Percentiles rank a stretch among this genome's conserved stretches.
Conservation (phyloP, 768 basidiomycete genomes). For the Wakefieldia striispora region DNA sequence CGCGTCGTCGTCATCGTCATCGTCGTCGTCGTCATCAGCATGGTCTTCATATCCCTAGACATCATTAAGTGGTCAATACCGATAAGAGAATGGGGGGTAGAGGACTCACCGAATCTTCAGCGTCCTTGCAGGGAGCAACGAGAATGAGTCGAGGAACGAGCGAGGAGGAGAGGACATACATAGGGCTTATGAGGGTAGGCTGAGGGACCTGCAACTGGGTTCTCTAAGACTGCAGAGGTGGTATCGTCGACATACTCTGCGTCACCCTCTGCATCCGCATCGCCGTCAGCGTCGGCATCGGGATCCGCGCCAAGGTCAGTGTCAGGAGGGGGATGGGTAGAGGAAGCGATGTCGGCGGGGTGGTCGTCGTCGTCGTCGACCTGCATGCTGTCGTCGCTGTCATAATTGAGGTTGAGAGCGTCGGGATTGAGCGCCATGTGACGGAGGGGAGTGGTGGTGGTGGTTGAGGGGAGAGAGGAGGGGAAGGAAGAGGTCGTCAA, state of each 20-base stretch:
- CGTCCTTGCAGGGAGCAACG: constrained; percentile 18
- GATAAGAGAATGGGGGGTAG: constrained; percentile 9
- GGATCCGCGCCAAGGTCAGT: constrained; percentile 46
- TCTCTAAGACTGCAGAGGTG: constrained; percentile 36
- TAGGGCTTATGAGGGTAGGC: constrained; percentile 56
- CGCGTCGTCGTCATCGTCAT: constrained; percentile 74
- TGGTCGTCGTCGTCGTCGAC: constrained; percentile 59
- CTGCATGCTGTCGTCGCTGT: constrained; percentile 62
- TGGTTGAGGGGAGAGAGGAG: constrained; percentile 36
- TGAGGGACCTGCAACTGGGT: constrained; percentile 38
- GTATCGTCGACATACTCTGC: constrained; percentile 39
- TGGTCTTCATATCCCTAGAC: constrained; percentile 58
- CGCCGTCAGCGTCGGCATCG: constrained; percentile 58
- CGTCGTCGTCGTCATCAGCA: constrained; percentile 49
- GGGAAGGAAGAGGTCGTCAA: constrained; percentile 38
- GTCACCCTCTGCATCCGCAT: constrained; percentile 42
- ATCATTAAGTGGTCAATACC: constrained; percentile 37
- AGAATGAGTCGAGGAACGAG: constrained; percentile 1
- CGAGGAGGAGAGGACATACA: constrained; percentile 40
- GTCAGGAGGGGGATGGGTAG: constrained; percentile 14
- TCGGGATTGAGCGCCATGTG: constrained; percentile 37
- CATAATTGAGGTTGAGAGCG: constrained; percentile 54
- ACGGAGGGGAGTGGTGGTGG: constrained; percentile 27
- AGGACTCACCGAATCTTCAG: constrained; percentile 32
- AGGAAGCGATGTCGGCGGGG: constrained; percentile 10